Evolutionary conservation across 139 green algal genomes (phyloP), one percentile per base, ranked within the genome.

Genomic region (Coelastrella sp.): DNA sequence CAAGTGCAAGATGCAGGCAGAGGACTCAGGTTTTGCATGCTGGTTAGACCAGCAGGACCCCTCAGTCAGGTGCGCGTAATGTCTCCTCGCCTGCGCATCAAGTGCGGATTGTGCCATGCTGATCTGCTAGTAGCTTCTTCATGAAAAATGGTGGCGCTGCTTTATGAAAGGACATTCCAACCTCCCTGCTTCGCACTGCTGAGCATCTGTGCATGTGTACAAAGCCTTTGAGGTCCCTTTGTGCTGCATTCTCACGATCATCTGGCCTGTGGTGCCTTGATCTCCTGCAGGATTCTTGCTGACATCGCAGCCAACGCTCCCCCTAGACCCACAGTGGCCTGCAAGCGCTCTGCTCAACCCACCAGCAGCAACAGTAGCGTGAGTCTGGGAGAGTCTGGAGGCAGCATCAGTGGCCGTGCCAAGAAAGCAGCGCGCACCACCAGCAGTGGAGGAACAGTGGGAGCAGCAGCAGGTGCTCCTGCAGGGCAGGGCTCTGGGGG

Each of bases 1-100:
- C 17, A 81, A 76, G 40, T 87, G 82, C 82, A 81, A 82, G 69
- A 81, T 87, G 69, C 51, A 74, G 34, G 82, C 67, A 62, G 82
- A 87, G 59, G 82, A 87, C 57, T 51, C 53, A 37, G 82, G 69
- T 7, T 87, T 87, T 40, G 41, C 38, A 1, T 21, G 30, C 40
- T 87, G 82, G 82, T 71, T 87, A 5, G 59, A 74, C 27, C 23
- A 45, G 11, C 82, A 87, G 71, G 82, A 82, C 19, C 82, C 82
- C 5, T 50, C 48, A 19, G 67, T 86, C 3, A 64, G 53, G 53
- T 64, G 30, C 5, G 53, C 45, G 15, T 23, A 57, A 1, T 57
- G 45, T 57, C 45, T 23, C n/a, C n/a, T n/a, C n/a, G 45, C 45
- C 45, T 23, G 45, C 45, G 45, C 15, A 57, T 9, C 45, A 57